Evolutionary conservation across 805 yeast genomes (phyloP), one percentile per base, ranked within the genome.

Genomic region (Saturnispora gosingensis): DNA sequence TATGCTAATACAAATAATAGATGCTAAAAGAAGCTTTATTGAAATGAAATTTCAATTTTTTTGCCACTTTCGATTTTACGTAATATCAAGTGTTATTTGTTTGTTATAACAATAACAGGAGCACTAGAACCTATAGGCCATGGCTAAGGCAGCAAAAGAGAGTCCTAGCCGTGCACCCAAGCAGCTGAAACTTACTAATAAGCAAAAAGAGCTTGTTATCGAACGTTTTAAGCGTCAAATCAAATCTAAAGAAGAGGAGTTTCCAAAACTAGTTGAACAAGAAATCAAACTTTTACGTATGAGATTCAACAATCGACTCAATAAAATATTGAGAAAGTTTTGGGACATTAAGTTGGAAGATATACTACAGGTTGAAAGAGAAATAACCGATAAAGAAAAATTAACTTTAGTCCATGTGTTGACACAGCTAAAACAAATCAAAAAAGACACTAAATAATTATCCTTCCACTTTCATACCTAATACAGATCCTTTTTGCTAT

Each of bases 301-400:
- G 20, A 72, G 71, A 51, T 67, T 77, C 9, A 58, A 63, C 30
- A 62, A 76, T 43, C 61, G 80, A 51, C 59, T 75, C 27, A 76
- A 74, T 55, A 69, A 69, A 43, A 77, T 78, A 8, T 70, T 75
- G 46, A 71, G 77, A 39, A 72, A 74, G 22, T 65, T 78, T 28
- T 75, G 81, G 74, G 72, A 75, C 52, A 72, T 75, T 13, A 73
- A 70, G 56, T 60, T 77, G 39, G 67, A 64, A 46, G 73, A 75
- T 52, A 71, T 75, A 6, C 58, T 78, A 30, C 65, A 67, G 45
- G 63, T 74, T 9, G 83, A 78, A 54, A 55, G 82, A 46, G 71
- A 66, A 40, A 64, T 68, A 22, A 60, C 72, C 7, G 54, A 56
- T 27, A 49, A 55, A 16, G 46, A 58, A 0, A 61, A 64, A 4